A percentile compares a stretch with the other conserved stretches of the same genome.
phyloP scores from a whole-genome alignment of 768 basidiomycete genomes.

The Sarcodon aspratus region DNA sequence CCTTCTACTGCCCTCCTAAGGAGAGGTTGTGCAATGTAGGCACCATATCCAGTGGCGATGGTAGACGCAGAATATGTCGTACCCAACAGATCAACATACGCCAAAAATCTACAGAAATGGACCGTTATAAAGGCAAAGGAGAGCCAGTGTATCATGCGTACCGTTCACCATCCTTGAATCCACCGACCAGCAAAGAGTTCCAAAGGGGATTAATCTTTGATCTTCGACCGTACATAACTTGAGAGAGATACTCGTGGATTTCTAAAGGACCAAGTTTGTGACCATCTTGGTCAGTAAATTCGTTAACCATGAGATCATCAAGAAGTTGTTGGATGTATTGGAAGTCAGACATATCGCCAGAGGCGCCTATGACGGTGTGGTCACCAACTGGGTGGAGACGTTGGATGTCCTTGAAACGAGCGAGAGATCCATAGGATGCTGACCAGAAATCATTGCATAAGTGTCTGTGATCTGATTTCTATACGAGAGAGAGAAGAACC shows the following conservation, averaged over 20 bases:
- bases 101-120: conserved; percentile 55
- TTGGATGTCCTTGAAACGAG: conserved; percentile 89
- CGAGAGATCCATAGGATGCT: conserved; percentile 97
- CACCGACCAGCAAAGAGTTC: conserved; percentile 91
- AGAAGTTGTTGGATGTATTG: conserved; percentile 81
- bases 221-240: conserved; percentile 83
- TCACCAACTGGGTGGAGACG: conserved; percentile 79
- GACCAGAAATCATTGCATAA: background rate
- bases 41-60: conserved; percentile 90
- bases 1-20: conserved; percentile 88
- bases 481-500: conserved; percentile 35
- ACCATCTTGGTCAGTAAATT: conserved; percentile 74
- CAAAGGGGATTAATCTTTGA: conserved; percentile 89
- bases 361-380: conserved; percentile 81
- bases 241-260: conserved; percentile 85
- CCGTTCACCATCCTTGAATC: conserved; percentile 78
- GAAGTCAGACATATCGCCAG: conserved; percentile 97
- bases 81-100: conserved; percentile 92
- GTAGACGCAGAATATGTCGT: conserved; percentile 92
- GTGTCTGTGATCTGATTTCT: background rate
- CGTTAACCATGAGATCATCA: conserved; percentile 66
- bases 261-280: conserved; percentile 78
- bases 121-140: background rate
- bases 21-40: conserved; percentile 87
- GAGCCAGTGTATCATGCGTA: conserved; percentile 19